phyloP scores from a whole-genome alignment of 2,329 filamentous ascomycete genomes.

The Raffaelea albimanens region DNA sequence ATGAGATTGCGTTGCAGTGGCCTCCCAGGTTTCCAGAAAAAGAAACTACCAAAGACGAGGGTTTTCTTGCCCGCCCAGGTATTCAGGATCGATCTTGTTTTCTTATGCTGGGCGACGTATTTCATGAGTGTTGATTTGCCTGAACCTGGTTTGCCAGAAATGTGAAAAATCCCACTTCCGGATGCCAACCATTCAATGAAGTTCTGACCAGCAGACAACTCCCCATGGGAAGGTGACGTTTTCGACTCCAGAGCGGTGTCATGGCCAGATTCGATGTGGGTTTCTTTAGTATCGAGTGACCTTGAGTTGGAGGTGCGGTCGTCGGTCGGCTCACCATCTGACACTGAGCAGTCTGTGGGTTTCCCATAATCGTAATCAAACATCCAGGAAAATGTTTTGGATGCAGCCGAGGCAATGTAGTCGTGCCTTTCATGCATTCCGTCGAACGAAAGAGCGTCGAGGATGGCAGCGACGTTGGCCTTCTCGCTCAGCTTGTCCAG shows the following conservation, averaged over 20 bases:
- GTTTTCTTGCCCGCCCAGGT: not conserved
- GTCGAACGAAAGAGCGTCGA: not conserved
- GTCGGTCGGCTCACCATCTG: too few species aligned
- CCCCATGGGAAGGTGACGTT: too few species aligned
- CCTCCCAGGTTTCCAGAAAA: conserved; percentile 2
- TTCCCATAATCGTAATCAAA: too few species aligned
- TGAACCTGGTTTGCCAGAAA: not conserved
- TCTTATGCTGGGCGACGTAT: not conserved
- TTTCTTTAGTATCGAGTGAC: not conserved
- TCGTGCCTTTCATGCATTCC: not conserved
- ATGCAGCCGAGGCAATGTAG: not conserved
- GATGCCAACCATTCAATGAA: not conserved
- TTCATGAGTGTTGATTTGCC: conserved; percentile 4
- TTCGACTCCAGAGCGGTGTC: too few species aligned
- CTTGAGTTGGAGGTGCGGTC: too few species aligned
- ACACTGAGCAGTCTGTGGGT: too few species aligned
- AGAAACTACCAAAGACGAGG: not conserved
- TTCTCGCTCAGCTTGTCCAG: not conserved
- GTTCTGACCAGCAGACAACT: not conserved
- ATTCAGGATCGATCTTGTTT: not conserved
- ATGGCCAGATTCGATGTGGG: not conserved
- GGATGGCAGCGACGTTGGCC: not conserved
- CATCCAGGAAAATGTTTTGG: not conserved
- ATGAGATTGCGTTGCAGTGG: not conserved
- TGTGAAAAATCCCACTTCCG: conserved; percentile 1